Evolutionary conservation across 2,329 filamentous ascomycete species (phyloP), one percentile per base, ranked within the genome.

Genomic region (Aspergillus intermedius): DNA sequence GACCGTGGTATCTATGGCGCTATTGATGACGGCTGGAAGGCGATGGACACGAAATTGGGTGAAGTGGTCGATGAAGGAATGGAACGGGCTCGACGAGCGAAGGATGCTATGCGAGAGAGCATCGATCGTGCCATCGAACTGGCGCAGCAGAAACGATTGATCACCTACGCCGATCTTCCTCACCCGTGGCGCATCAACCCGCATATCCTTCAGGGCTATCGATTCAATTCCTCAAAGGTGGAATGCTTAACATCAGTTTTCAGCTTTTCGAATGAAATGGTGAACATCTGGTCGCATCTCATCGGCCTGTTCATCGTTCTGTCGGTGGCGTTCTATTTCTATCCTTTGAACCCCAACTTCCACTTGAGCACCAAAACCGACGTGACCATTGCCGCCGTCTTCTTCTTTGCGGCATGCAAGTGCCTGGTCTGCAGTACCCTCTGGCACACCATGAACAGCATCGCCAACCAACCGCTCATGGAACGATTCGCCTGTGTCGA

Each of bases 371-470:
- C 87, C 50, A 94, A 89, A 47, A 82, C 87, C 44, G 93, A 98
- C 65, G 82, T 97, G 51, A 80, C 93, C 63, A 90, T 98, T 54
- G 91, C 91, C 0, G 90, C 87, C 19, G 80, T 94, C 56, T 98
- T 98, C 78, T 96, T 98, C 75, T 88, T 95, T 63, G 93, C 91
- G 43, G 93, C 93, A 42, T 90, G 85, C 76, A 90, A 97, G 69
- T 97, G 91, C 63, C 81, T 98, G 48, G 83, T 91, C 64, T 98
- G 93, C 82, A 94, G 87, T 53, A 91, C 86, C 54, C 83, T 97
- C 64, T 98, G 93, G 93, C 93, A 98, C 74, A 96, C 93, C 22
- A 97, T 98, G 90, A 95, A 91, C 74, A 89, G 88, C 60, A 94
- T 97, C 47, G 90, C 91, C 15, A 88, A 95, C 58, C 84, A 95